Percentiles rank a stretch among this genome's conserved stretches.
These are phyloP conservation scores for Populus tomentosa DNA, from an alignment of 441 rosid species.

Conservation along the genomic window DNA sequence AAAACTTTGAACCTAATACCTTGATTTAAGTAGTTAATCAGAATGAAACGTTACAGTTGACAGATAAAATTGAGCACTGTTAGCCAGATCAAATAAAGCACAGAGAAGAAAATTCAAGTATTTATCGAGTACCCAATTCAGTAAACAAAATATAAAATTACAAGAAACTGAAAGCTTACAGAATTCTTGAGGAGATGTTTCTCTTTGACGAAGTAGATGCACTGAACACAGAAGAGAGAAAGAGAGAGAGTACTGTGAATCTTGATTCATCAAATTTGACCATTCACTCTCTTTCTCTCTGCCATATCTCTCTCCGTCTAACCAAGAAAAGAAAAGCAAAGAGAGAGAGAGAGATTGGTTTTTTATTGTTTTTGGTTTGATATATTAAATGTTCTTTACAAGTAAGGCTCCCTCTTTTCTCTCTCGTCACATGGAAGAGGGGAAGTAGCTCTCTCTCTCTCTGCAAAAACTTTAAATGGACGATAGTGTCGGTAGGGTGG, in stretches of 20 bases:
- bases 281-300: conserved; percentile 1
- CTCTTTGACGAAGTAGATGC: conserved; percentile 11
- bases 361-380: neutral
- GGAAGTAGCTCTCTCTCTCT: neutral
- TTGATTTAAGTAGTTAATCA: neutral
- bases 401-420: neutral
- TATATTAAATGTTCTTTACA: neutral
- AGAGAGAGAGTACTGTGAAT: neutral
- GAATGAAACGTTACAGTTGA: neutral
- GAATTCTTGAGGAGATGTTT: neutral
- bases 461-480: neutral
- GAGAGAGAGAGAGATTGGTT: neutral
- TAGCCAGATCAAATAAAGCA: neutral
- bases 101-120: neutral
- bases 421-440: conserved; percentile 13
- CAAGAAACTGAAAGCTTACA: conserved; percentile 21
- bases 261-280: neutral
- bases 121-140: conserved; percentile 8
- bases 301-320: neutral
- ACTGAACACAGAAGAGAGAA: neutral
- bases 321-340: neutral
- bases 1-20: conserved; percentile 1
- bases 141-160: neutral
- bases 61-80: neutral
- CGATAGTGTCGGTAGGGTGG: neutral